Evolutionary conservation across 1,284 basidiomycete species (phyloP), one percentile per base, ranked within the genome.

Genomic region (Meira miltonrushii): DNA sequence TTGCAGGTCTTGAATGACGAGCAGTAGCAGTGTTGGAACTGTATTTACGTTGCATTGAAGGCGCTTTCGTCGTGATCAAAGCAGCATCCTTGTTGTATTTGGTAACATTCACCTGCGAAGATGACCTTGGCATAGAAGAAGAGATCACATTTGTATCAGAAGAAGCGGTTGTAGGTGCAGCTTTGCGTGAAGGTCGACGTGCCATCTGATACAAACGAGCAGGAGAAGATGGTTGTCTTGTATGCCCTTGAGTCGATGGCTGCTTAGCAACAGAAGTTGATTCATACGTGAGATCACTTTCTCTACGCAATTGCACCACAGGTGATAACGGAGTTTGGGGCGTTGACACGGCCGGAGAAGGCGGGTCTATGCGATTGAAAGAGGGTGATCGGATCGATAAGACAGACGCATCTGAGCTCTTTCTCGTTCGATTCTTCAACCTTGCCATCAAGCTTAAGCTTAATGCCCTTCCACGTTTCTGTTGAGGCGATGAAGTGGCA

Each of bases 351-450:
- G 5, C 21, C 6, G 50, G 50, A 17, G 50, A 53, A 21, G 28
- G 12, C 9, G 43, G 23, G 8, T 17, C 17, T 3, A 25, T 44
- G 8, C 17, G 23, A 41, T 13, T 53, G 21, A 48, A 48, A 33
- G 28, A 33, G 11, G 40, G 40, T 13, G 46, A 48, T 8, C 28
- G 28, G 8, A 33, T 33, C 5, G 46, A 48, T 12, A 25, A 21
- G 23, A 48, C 12, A 13, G 46, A 21, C 12, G 50, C 50, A 53
- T 53, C 50, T 33, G 50, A 53, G 23, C 12, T 53, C 23, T 53
- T 53, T 38, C 50, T n/a, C 23, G 37, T 33, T 39, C 50, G 13
- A 12, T 33, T 33, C 38, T 53, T 53, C 12, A 53, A 33, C 15
- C 11, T 5, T 5, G 50, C 50, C 39, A 53, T 39, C 50, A 53